Base-by-base conservation (phyloP, 2,329 filamentous ascomycete species). In the Cladosporium sp. region DNA sequence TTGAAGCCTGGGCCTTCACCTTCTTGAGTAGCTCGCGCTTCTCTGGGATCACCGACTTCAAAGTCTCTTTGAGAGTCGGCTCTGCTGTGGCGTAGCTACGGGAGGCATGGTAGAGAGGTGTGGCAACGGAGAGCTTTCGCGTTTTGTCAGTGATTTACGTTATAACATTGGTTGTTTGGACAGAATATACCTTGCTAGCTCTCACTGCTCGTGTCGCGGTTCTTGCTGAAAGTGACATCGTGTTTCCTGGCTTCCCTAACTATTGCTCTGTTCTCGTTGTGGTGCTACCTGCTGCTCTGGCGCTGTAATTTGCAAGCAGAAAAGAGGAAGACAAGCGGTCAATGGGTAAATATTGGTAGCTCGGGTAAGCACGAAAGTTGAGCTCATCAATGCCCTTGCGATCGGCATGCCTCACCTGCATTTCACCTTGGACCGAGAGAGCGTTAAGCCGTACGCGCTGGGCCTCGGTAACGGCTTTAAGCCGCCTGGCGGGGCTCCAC, bases 11-110 rank as follows among this genome's bases (percentile, higher is more conserved):
- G 58, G 87, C 84, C 80, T 97, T 97, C 78, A 97, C 90, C 75
- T 92, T 89, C 77, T 96, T 94, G 68, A 97, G 78, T 19, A 97
- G 86, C 74, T 96, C 93, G 53, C 92, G 86, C 80, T 97, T 97
- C 61, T 86, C 91, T 34, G 94, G 94, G 66, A 99, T 96, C 59
- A 86, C 84, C 65, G 86, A 84, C 68, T 86, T 88, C 65, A 99
- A 85, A 13, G 90, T 90, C 53, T 89, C 80, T 78, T 97, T 99
- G 70, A 99, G 85, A 71, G 93, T 89, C 59, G 89, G 90, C 74
- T 97, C 93, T 58, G 89, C 81, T 51, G 85, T 81, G 63, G 88
- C 85, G 77, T 91, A 92, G 73, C 74, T 78, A 69, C 88, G 81
- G 20, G 62, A 61, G 56, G 61, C 62, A 57, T 66, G 58, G 57